Evolutionary conservation across 352 stramenopile genomes (phyloP).

Genomic region (Pythium sukuiense): DNA sequence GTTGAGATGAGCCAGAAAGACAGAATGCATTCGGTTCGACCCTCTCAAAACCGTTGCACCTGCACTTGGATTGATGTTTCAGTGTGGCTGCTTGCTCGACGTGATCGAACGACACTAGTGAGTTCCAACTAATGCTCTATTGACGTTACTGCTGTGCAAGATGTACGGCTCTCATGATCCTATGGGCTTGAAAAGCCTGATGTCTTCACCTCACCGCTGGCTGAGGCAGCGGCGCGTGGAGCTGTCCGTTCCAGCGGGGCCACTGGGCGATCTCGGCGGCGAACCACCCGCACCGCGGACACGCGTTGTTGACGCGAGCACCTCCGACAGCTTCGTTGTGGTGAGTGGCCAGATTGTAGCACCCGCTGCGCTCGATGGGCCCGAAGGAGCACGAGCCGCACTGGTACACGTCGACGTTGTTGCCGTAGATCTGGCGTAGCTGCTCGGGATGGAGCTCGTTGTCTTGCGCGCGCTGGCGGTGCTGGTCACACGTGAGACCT

Average conservation of each 20-base stretch:
- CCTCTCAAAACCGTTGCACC: constrained; percentile 1
- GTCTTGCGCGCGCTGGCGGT: constrained; percentile 13
- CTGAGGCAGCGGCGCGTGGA: not conserved
- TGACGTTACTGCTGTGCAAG: no score
- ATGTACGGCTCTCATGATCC: no score
- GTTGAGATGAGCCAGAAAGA: not conserved
- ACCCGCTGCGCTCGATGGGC: constrained; percentile 10
- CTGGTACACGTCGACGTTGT: constrained; percentile 15
- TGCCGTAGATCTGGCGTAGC: constrained; percentile 17
- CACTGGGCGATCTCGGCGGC: constrained; percentile 11
- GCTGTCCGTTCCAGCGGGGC: constrained; percentile 20
- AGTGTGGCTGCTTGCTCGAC: not conserved
- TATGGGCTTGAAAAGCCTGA: no score
- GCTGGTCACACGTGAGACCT: constrained; percentile 23
- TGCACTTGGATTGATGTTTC: constrained; percentile 1
- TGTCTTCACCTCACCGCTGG: not conserved
- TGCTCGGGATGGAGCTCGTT: constrained; percentile 25
- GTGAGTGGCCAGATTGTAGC: constrained; percentile 7
- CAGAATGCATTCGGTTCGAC: not conserved
- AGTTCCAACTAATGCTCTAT: no score
- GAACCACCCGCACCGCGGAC: constrained; percentile 21
- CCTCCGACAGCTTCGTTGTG: not conserved
- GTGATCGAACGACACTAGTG: no score
- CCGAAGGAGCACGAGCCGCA: constrained; percentile 13
- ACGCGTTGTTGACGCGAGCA: constrained; percentile 11